Conservation (phyloP, 169 alveolate species). For the Plasmodium relictum region DNA sequence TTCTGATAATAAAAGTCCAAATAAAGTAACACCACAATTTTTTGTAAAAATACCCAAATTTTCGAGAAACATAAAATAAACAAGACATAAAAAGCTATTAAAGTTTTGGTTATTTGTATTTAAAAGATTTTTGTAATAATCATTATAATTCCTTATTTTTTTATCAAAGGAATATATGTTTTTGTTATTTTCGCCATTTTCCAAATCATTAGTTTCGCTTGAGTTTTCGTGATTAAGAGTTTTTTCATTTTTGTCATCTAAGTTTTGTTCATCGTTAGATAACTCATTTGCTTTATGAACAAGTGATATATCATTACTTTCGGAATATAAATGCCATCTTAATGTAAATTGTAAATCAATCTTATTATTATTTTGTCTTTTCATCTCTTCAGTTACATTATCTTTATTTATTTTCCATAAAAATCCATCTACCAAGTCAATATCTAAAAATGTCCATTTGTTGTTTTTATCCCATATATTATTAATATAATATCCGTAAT, state of each 20-base stretch:
- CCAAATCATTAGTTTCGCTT: not conserved
- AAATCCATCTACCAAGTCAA: constrained; percentile 29
- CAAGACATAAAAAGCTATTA: constrained; percentile 58
- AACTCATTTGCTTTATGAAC: not conserved
- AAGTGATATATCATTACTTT: constrained; percentile 56
- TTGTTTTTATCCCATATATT: constrained; percentile 37
- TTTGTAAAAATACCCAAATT: constrained; percentile 83
- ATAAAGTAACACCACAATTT: constrained; percentile 84
- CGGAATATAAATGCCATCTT: constrained; percentile 80
- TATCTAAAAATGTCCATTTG: constrained; percentile 26
- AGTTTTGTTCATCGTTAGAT: not conserved
- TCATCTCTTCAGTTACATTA: constrained; percentile 75
- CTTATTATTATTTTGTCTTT: constrained; percentile 73
- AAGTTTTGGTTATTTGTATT: constrained; percentile 61
- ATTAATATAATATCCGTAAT: constrained; percentile 64
- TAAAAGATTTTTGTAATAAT: constrained; percentile 40
- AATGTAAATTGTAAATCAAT: constrained; percentile 79
- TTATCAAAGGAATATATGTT: not conserved
- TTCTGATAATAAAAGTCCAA: constrained; percentile 83
- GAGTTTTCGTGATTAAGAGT: not conserved
- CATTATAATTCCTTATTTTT: constrained; percentile 32
- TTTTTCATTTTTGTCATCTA: not conserved
- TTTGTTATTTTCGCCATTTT: not conserved
- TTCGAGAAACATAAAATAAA: constrained; percentile 83
- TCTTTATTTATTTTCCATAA: constrained; percentile 72